Conservation (phyloP, 106 monocot genomes). For the Hemerocallis citrina region DNA sequence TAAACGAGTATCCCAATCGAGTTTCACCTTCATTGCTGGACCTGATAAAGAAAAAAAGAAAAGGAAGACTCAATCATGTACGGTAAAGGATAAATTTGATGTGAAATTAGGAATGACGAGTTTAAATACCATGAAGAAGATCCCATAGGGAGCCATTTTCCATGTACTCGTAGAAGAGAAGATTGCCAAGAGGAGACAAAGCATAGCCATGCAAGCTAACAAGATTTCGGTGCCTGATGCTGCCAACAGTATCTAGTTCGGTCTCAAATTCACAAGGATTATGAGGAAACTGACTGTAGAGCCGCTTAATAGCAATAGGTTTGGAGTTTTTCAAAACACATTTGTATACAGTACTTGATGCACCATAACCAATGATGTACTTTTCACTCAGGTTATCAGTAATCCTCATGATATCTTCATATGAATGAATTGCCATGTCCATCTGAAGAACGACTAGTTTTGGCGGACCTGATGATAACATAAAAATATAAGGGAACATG, state of each 20-base stretch:
- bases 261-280: constrained; percentile 85
- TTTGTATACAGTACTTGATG: constrained; percentile 92
- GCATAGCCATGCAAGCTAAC: constrained; percentile 93
- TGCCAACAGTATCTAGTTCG: constrained; percentile 82
- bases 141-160: constrained; percentile 99
- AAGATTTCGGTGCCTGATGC: constrained; percentile 86
- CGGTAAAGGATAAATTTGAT: background rate
- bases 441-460: constrained; percentile 86
- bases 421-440: constrained; percentile 89
- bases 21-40: constrained; percentile 88
- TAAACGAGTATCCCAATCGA: constrained; percentile 93
- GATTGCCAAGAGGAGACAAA: constrained; percentile 87
- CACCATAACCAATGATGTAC: constrained; percentile 81
- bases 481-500: background rate
- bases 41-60: constrained; percentile 25
- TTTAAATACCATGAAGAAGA: constrained; percentile 74
- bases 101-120: background rate
- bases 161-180: constrained; percentile 99
- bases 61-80: too few relatives aligned
- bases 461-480: constrained; percentile 47
- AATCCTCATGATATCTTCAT: constrained; percentile 83
- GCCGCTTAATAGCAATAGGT: constrained; percentile 69
- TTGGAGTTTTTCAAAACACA: constrained; percentile 73
- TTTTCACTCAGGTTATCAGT: constrained; percentile 93
- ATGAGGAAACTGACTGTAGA: constrained; percentile 63